Conservation (phyloP, 805 yeast species). For the Phaffomyces thermotolerans region DNA sequence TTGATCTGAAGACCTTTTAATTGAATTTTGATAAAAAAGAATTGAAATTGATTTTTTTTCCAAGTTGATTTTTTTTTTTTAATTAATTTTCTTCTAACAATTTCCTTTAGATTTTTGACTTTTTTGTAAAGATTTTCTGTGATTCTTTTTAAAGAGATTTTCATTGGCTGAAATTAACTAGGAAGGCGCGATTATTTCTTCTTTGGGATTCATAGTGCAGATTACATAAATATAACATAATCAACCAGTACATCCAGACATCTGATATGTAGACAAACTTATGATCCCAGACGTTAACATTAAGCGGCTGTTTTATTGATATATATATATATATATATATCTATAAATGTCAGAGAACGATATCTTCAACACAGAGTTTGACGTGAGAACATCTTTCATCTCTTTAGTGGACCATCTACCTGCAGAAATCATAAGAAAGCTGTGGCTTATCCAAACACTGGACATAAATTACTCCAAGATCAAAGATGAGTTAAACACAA, state of each 20-base stretch:
- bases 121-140: conserved; percentile 1
- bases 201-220: neutral
- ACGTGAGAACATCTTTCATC: conserved; percentile 32
- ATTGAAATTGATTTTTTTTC: neutral
- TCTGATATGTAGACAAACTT: neutral
- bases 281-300: too few species aligned
- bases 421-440: conserved; percentile 33
- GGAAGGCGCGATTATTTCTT: conserved; percentile 1
- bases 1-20: conserved; percentile 5
- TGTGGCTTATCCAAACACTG: conserved; percentile 34
- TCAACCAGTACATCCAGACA: neutral
- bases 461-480: conserved; percentile 20
- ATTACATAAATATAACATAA: neutral
- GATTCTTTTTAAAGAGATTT: conserved; percentile 10
- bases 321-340: too few species aligned
- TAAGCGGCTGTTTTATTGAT: too few species aligned
- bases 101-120: neutral
- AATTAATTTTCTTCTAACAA: neutral
- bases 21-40: neutral
- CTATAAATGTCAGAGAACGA: neutral
- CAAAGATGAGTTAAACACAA: conserved; percentile 11
- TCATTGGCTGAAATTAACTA: conserved; percentile 21
- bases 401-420: conserved; percentile 36
- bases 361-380: conserved; percentile 19
- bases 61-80: conserved; percentile 5